phyloP scores from a whole-genome alignment of 805 yeast species.

The Suhomyces emberorum region DNA sequence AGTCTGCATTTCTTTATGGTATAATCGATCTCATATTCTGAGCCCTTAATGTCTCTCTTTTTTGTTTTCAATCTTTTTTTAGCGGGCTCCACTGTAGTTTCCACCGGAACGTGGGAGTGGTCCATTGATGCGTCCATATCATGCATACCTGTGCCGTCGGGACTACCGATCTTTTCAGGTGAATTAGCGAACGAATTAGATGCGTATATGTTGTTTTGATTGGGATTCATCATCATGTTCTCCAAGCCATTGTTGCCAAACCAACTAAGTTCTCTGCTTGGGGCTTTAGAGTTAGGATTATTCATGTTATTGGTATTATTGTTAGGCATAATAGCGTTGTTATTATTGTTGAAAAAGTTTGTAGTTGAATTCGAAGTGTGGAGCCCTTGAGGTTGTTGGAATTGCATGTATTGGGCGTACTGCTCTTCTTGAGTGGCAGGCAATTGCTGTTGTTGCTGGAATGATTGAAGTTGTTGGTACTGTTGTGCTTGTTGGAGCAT shows the following conservation, averaged over 20 bases:
- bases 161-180: constrained; percentile 2
- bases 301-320: neutral
- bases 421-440: neutral
- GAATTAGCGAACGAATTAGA: neutral
- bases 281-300: neutral
- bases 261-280: constrained; percentile 5
- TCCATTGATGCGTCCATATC: neutral
- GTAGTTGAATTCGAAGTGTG: constrained; percentile 5
- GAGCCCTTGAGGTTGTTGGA: constrained; percentile 5
- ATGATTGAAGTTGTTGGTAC: constrained; percentile 6
- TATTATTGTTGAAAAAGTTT: constrained; percentile 6
- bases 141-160: neutral
- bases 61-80: constrained; percentile 4
- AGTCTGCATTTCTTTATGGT: constrained; percentile 21
- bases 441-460: constrained; percentile 5
- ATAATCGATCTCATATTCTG: constrained; percentile 25
- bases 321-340: too few relatives aligned
- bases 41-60: constrained; percentile 10
- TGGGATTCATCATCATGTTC: neutral
- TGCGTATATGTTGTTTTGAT: neutral
- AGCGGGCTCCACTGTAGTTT: constrained; percentile 1
- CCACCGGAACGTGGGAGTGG: neutral
- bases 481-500: constrained; percentile 2
- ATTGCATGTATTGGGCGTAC: constrained; percentile 3
- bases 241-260: constrained; percentile 1